These are phyloP conservation scores for Albugo candida DNA, from an alignment of 352 stramenopile species.

Conservation along the genomic window DNA sequence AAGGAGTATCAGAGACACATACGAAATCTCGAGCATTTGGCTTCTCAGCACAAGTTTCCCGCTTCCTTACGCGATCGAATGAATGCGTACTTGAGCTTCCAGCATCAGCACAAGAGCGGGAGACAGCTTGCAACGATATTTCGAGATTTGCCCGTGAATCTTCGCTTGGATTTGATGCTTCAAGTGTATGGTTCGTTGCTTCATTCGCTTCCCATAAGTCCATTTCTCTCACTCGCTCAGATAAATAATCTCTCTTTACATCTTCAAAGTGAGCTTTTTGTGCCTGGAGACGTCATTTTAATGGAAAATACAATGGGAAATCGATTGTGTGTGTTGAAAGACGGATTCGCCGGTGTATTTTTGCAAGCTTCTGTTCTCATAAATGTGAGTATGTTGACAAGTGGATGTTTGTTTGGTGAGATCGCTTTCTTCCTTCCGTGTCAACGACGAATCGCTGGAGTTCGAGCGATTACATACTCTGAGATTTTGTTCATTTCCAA, in stretches of 20 bases:
- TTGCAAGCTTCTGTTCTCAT: conserved; percentile 23
- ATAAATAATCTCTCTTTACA: conserved; percentile 35
- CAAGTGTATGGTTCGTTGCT: conserved; percentile 40
- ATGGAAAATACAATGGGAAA: conserved; percentile 32
- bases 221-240: conserved; percentile 28
- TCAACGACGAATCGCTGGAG: conserved; percentile 35
- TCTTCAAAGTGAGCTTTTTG: conserved; percentile 49
- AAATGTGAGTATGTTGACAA: conserved; percentile 32
- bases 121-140: conserved; percentile 54
- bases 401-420: conserved; percentile 47
- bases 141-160: conserved; percentile 43
- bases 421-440: conserved; percentile 39
- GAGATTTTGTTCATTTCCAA: conserved; percentile 45
- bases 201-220: conserved; percentile 27
- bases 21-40: conserved; percentile 45
- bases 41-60: conserved; percentile 37
- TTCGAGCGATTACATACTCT: conserved; percentile 34
- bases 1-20: conserved; percentile 53
- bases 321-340: conserved; percentile 33
- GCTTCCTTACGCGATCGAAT: conserved; percentile 31
- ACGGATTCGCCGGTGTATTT: conserved; percentile 27
- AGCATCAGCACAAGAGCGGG: conserved; percentile 43
- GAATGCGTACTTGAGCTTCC: conserved; percentile 47
- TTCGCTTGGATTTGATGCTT: conserved; percentile 48
- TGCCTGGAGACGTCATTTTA: conserved; percentile 42